phyloP scores from a whole-genome alignment of 768 basidiomycete genomes.

The Boletus eberwhitei region DNA sequence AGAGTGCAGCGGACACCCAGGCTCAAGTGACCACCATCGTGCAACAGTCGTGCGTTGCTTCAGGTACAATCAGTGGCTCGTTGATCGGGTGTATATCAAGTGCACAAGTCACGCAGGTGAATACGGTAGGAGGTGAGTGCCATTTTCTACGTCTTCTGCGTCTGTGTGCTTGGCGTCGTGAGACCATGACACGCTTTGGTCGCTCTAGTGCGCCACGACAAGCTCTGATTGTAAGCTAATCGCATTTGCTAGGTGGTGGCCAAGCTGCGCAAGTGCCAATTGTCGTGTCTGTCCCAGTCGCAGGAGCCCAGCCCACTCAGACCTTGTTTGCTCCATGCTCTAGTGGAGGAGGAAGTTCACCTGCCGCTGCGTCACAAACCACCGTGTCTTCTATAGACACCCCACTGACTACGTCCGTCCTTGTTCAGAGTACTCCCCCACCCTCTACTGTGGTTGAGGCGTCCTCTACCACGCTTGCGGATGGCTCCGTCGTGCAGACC shows the following conservation, averaged over 20 bases:
- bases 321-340: conserved; percentile 45
- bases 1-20: conserved; percentile 31
- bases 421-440: conserved; percentile 30
- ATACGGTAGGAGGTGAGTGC: conserved; percentile 36
- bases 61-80: conserved; percentile 23
- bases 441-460: conserved; percentile 32
- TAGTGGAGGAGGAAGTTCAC: conserved; percentile 14
- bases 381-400: conserved; percentile 4
- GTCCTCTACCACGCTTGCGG: conserved; percentile 36
- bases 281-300: conserved; percentile 34
- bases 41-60: conserved; percentile 32
- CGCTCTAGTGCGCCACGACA: not conserved
- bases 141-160: not conserved
- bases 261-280: conserved; percentile 41
- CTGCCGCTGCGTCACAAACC: conserved; percentile 4
- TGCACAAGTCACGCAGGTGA: conserved; percentile 26
- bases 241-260: conserved; percentile 21
- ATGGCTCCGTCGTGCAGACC: conserved; percentile 40
- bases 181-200: conserved; percentile 20
- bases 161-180: not conserved
- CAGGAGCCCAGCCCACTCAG: conserved; percentile 26
- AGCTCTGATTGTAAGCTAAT: conserved; percentile 13
- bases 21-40: conserved; percentile 34
- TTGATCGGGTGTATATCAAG: conserved; percentile 30
- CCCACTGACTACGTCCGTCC: conserved; percentile 21